Evolutionary conservation across 345 rosid genomes (phyloP), one percentile per base, ranked within the genome.

Genomic region (Linum lewisii): DNA sequence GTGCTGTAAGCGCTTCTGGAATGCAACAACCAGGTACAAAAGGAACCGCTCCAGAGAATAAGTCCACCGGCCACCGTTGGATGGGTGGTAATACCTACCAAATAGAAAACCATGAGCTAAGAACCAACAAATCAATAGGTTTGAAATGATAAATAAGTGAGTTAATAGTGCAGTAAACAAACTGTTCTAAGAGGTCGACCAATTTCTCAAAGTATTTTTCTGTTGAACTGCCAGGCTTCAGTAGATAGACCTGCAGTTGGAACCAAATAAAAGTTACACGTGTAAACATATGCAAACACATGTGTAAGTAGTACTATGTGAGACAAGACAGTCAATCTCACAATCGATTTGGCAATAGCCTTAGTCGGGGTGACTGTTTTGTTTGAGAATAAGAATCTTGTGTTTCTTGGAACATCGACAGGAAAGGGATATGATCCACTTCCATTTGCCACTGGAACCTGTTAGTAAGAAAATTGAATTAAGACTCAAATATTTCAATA

Each of bases 391-490:
- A 93, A 73, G 78, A 93, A 93, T 81, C 95, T 85, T 56, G 97
- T 87, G 67, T 93, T 72, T 75, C 94, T 79, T 23, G 99, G 99
- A 73, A 89, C 97, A 66, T 89, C 90, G 56, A 87, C 89, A 67
- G 94, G 73, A 76, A 86, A 93, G 66, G 97, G 99, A 83, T 82
- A 81, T 42, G 97, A 85, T 71, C 91, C 95, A 70, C 86, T 78
- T 76, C 95, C 95, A 79, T 85, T 93, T 67, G 99, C 97, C 73
- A 93, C 91, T 72, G 99, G 99, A 64, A 93, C 99, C 99, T 93
- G 75, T 22, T 58, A 71, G 67, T 59, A 72, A 34, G 45, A 18
- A 37, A 49, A 62, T 22, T 20, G 55, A 36, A 63, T 62, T 54
- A 36, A 37, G 21, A 67, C 26, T n/a, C 23, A 36, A 51, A 59